Percentiles rank a stretch among this genome's conserved stretches.
These are phyloP conservation scores for Alternaria metachromatica DNA, from an alignment of 2,329 filamentous ascomycete species.

Conservation along the genomic window DNA sequence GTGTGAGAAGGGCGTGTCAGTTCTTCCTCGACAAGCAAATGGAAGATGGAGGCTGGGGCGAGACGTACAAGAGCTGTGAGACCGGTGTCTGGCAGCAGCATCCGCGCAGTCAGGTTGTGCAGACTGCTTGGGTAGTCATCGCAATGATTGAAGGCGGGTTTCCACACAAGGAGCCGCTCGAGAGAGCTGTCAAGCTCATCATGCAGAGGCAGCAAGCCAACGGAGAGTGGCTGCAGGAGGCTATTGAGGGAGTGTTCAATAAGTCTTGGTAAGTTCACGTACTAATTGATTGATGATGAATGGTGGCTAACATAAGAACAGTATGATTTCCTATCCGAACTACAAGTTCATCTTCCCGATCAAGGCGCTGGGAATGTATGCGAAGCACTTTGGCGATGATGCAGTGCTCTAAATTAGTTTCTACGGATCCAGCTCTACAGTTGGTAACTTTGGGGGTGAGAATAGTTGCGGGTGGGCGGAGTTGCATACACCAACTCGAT, in stretches of 20 bases:
- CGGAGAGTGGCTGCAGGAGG: slow-evolving; percentile 94
- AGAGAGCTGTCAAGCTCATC: slow-evolving; percentile 77
- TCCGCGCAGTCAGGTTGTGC: slow-evolving; percentile 83
- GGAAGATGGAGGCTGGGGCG: slow-evolving; percentile 93
- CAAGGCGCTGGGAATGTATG: slow-evolving; percentile 91
- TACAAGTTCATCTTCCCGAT: slow-evolving; percentile 98
- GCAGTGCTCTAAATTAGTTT: slow-evolving; percentile 17
- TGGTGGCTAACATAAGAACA: slow-evolving; percentile 39
- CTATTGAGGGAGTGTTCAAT: slow-evolving; percentile 98
- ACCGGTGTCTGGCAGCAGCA: slow-evolving; percentile 78
- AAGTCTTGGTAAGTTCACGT: slow-evolving; percentile 78
- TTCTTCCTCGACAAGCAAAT: slow-evolving; percentile 87
- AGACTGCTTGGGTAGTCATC: slow-evolving; percentile 90
- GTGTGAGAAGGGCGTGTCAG: slow-evolving; percentile 77
- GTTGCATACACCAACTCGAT: not conserved
- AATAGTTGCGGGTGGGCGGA: not conserved
- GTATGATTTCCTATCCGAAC: slow-evolving; percentile 98
- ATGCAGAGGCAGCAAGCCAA: slow-evolving; percentile 85
- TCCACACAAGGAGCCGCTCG: slow-evolving; percentile 74
- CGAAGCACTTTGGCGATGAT: slow-evolving; percentile 49
- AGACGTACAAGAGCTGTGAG: slow-evolving; percentile 89
- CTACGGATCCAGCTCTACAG: too few relatives aligned
- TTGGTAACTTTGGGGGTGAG: not conserved
- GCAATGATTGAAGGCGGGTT: slow-evolving; percentile 83
- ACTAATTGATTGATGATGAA: not conserved